Conservation (phyloP, 768 basidiomycete species). For the Naganishia vaughanmartiniae region DNA sequence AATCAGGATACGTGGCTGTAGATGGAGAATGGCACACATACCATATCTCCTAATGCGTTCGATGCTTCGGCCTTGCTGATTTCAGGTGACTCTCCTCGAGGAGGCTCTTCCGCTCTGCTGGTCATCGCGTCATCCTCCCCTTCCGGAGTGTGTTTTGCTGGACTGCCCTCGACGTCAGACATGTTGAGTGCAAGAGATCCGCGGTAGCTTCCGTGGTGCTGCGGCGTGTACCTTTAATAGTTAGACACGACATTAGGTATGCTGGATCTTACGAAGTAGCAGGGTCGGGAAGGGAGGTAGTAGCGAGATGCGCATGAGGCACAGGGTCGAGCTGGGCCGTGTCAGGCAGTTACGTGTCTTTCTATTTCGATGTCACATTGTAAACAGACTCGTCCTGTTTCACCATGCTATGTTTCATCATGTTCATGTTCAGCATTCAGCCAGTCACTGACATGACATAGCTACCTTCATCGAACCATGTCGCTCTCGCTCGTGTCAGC, state of each 20-base stretch:
- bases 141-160: background rate
- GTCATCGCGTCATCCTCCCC: conserved; percentile 12
- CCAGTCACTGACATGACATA: background rate
- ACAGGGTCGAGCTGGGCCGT: no score
- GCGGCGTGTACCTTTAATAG: background rate
- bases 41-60: conserved; percentile 10
- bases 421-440: background rate
- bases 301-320: no score
- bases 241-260: no score
- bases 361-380: no score
- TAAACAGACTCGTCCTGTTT: background rate
- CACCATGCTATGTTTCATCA: background rate
- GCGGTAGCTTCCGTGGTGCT: no score
- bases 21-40: background rate
- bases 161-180: conserved; percentile 12
- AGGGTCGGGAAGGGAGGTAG: no score
- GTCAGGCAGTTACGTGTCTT: no score
- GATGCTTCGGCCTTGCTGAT: background rate
- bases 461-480: background rate
- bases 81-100: background rate
- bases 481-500: background rate
- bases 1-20: background rate
- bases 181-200: background rate
- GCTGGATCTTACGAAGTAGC: background rate
- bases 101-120: conserved; percentile 15